Base-by-base conservation (phyloP, 768 basidiomycete genomes). In the Podaxis sp. region DNA sequence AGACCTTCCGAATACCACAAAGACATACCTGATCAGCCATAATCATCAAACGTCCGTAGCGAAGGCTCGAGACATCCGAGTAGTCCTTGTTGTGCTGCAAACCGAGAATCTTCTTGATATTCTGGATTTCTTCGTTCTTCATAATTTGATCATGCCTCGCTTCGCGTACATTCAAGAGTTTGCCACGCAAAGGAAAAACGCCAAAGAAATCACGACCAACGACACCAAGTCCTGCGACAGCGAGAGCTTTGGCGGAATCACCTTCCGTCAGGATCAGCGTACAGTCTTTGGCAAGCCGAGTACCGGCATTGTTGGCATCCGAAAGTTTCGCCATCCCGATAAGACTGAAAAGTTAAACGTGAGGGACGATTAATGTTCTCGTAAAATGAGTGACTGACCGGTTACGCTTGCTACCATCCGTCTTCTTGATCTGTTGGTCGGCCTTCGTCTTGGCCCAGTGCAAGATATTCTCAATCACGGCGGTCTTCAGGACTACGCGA, bases 191-290 rank as follows among this genome's bases (percentile, higher is more conserved):
- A 0, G 97, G 97, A 76, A 99, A 99, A 40, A 99, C 97, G 46
- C 97, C 97, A 63, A 93, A 99, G 70, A 94, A 86, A 72, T 99
- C 95, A 62, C 97, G 89, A 4, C 97, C 97, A 60, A 98, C 94
- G 28, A 98, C 95, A 59, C 87, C 85, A 36, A 99, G 84, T 52
- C 97, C 97, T 50, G 95, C 94, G 27, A 98, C 88, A 9, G 97
- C 97, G 40, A 99, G 81, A 5, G 95, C 88, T 72, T 98, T 98
- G 79, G 97, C 97, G 23, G 97, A 98, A 76, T 98, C 96, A 80
- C 97, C 97, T 83, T 99, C 97, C 0, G 97, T 98, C 3, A 99
- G 78, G 61, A 99, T 99, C 57, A 99, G 84, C 1, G 97, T 98
- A 68, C 97, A 98, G 48, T 88, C 80, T 50, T 82, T 81, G 5